Evolutionary conservation across 2,329 filamentous ascomycete species (phyloP), one percentile per base, ranked within the genome.

Genomic region (Cytospora piceae): DNA sequence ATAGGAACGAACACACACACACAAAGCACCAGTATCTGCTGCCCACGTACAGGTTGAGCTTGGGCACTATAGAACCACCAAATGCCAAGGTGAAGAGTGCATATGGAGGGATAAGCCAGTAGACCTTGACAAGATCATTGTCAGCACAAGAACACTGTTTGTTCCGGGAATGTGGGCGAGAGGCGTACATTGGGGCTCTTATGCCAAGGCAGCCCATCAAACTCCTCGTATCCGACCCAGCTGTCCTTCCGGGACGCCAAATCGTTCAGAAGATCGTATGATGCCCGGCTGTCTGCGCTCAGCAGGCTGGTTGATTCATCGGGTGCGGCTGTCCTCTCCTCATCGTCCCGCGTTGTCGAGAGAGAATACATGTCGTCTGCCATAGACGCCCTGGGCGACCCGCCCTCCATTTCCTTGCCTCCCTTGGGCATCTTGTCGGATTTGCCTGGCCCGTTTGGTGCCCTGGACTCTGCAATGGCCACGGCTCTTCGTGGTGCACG

Each of bases 31-130:
- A 17, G 22, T 20, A 2, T 49, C 24, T 17, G 24, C 39, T 71
- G 51, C 8, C 32, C 15, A 60, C 84, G 76, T 77, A 87, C 77
- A 97, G 79, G 73, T 97, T 96, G 68, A 97, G 83, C 75, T 91
- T 95, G 12, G 94, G 94, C 11, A 97, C 92, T 9, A 95, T 82
- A 8, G 92, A 86, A 64, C 92, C 93, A 37, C 94, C 95, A 76
- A 95, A 94, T 0, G 94, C 93, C 62, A 96, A 81, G 0, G 93
- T 92, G 74, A 93, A 94, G 54, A 97, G 77, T 64, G 91, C 83
- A 77, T 94, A 95, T 0, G 93, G 91, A 0, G 85, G 87, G 9
- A 98, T 77, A 5, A 98, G 82, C 92, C 93, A 98, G 77, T 84
- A 92, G 61, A 96, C 86, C 91, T 92, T 17, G 34, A n/a, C 46